Evolutionary conservation across 768 basidiomycete species (phyloP).

Genomic region (Podaxis carcinomalis): DNA sequence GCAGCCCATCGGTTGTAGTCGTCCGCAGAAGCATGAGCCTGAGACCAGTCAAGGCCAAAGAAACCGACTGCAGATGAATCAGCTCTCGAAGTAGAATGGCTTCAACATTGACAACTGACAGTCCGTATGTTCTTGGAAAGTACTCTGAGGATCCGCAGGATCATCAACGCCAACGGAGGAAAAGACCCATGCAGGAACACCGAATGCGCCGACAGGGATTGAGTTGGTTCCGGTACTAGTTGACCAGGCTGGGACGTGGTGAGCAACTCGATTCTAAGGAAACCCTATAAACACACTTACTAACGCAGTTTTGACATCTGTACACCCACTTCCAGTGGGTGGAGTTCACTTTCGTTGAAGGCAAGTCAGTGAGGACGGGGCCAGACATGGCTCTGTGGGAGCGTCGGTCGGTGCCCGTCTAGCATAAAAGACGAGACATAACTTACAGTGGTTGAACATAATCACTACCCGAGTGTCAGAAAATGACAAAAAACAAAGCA

Average conservation of each 20-base stretch:
- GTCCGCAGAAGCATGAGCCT: slow-evolving; percentile 39
- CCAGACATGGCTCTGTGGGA: slow-evolving; percentile 20
- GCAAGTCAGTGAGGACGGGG: slow-evolving; percentile 47
- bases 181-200: slow-evolving; percentile 50
- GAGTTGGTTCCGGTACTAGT: slow-evolving; percentile 29
- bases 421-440: neutral
- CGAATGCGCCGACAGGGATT: slow-evolving; percentile 28
- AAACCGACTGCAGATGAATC: slow-evolving; percentile 43
- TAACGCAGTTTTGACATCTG: slow-evolving; percentile 62
- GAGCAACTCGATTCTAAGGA: neutral
- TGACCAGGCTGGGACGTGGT: slow-evolving; percentile 30
- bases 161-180: slow-evolving; percentile 38
- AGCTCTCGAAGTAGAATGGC: neutral
- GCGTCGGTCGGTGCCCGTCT: neutral
- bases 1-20: slow-evolving; percentile 47
- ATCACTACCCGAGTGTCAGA: slow-evolving; percentile 12
- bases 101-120: slow-evolving; percentile 32
- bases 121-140: slow-evolving; percentile 54
- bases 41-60: slow-evolving; percentile 46
- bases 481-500: neutral
- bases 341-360: slow-evolving; percentile 43
- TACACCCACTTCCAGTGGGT: slow-evolving; percentile 70
- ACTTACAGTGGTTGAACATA: slow-evolving; percentile 39
- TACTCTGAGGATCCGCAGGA: slow-evolving; percentile 46
- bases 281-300: slow-evolving; percentile 26